These are phyloP conservation scores for Geotrichum restrictum DNA, from an alignment of 1,139 yeast genomes.

Conservation along the genomic window DNA sequence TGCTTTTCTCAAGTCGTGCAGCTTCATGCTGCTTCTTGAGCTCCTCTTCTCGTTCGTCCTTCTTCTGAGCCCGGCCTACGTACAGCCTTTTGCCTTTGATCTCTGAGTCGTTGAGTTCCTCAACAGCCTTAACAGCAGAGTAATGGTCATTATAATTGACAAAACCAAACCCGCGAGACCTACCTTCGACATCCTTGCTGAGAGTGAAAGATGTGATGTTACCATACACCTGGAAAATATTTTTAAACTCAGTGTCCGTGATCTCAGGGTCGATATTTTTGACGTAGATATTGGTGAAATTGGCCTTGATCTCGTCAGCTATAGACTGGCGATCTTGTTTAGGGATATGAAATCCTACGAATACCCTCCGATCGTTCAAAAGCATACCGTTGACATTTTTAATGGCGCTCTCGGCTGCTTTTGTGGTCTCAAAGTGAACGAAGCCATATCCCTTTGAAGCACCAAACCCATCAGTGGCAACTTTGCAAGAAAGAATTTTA, in stretches of 20 bases:
- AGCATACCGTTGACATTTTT: slow-evolving; percentile 98
- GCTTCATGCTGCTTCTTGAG: slow-evolving; percentile 93
- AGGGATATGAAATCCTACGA: slow-evolving; percentile 89
- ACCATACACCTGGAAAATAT: slow-evolving; percentile 72
- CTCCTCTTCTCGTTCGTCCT: slow-evolving; percentile 95
- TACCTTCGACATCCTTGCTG: slow-evolving; percentile 81
- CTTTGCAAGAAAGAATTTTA: slow-evolving; percentile 92
- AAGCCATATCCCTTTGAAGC: slow-evolving; percentile 95
- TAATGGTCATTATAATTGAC: slow-evolving; percentile 87
- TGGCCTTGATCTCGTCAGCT: slow-evolving; percentile 85
- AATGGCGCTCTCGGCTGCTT: slow-evolving; percentile 92
- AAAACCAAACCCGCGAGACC: slow-evolving; percentile 93
- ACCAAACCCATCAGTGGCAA: slow-evolving; percentile 92
- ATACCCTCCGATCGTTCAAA: slow-evolving; percentile 93
- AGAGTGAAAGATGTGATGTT: slow-evolving; percentile 78
- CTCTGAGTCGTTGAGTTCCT: slow-evolving; percentile 83
- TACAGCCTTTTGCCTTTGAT: slow-evolving; percentile 79
- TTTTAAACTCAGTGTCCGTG: slow-evolving; percentile 65
- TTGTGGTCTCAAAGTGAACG: slow-evolving; percentile 92
- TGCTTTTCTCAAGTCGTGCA: slow-evolving; percentile 84
- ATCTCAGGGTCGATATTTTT: slow-evolving; percentile 79
- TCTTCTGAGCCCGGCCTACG: slow-evolving; percentile 99
- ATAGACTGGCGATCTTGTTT: slow-evolving; percentile 94
- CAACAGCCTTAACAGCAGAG: slow-evolving; percentile 87
- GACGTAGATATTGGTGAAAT: slow-evolving; percentile 91